phyloP scores from a whole-genome alignment of 345 rosid genomes.

The Zanthoxylum bungeanum region DNA sequence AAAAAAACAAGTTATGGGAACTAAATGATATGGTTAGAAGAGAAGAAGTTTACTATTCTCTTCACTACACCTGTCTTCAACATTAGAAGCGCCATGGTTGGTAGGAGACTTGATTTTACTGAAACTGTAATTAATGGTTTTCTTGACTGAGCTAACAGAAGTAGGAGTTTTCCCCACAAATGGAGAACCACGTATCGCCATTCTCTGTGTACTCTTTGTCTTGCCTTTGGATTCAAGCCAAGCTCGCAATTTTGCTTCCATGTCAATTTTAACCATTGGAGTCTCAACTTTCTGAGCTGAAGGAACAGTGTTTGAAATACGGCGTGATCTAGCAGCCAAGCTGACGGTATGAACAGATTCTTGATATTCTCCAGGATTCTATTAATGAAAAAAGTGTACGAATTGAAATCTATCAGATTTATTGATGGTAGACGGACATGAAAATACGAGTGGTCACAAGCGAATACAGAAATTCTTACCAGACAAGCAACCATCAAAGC shows the following conservation, averaged over 20 bases:
- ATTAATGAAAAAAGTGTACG: not conserved
- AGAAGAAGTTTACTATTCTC: not conserved
- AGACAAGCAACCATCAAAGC: conserved; percentile 92
- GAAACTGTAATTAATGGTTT: conserved; percentile 32
- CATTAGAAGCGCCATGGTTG: conserved; percentile 18
- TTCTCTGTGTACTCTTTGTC: conserved; percentile 51
- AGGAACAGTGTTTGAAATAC: conserved; percentile 54
- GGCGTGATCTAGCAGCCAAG: conserved; percentile 90
- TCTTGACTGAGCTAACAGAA: conserved; percentile 43
- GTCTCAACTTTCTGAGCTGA: conserved; percentile 53
- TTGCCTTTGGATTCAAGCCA: conserved; percentile 96
- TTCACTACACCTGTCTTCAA: conserved; percentile 40
- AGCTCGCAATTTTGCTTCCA: conserved; percentile 78
- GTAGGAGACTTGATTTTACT: conserved; percentile 39
- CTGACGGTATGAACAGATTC: conserved; percentile 88
- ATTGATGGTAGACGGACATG: not conserved
- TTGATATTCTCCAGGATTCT: conserved; percentile 96
- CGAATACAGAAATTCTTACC: conserved; percentile 34
- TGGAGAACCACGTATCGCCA: conserved; percentile 46
- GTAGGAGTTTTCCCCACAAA: conserved; percentile 27
- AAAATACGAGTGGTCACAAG: not conserved
- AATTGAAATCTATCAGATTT: not conserved
- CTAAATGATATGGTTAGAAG: not conserved
- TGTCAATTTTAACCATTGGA: conserved; percentile 59
- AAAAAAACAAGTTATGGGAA: conserved; percentile 5